Percentiles rank a stretch among this genome's conserved stretches.
These are phyloP conservation scores for Umbelopsis ramanniana DNA, from an alignment of 192 early-diverging fungal species.

Conservation along the genomic window DNA sequence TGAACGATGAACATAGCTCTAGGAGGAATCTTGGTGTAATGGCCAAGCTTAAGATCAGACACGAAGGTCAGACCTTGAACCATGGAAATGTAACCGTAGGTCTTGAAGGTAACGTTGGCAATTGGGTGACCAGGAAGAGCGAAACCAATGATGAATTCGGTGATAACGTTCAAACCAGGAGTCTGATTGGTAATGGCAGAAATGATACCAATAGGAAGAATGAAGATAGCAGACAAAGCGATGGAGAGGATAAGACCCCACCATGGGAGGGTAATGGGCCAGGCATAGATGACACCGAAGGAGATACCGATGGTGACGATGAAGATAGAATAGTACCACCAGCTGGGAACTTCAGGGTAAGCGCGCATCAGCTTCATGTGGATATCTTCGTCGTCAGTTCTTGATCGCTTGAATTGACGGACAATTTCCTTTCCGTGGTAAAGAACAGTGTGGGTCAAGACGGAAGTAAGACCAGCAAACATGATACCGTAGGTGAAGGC, in stretches of 20 bases:
- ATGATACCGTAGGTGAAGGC: slow-evolving; percentile 57
- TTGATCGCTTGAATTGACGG: slow-evolving; percentile 42
- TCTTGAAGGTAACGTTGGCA: slow-evolving; percentile 87
- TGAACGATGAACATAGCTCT: slow-evolving; percentile 65
- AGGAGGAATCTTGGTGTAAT: slow-evolving; percentile 77
- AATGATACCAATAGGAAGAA: slow-evolving; percentile 86
- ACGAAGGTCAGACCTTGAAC: slow-evolving; percentile 76
- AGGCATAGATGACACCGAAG: slow-evolving; percentile 53
- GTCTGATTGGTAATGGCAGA: slow-evolving; percentile 77
- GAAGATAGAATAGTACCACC: slow-evolving; percentile 59
- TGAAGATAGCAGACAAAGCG: slow-evolving; percentile 63
- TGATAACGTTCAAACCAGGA: slow-evolving; percentile 82
- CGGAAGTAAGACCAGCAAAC: slow-evolving; percentile 59
- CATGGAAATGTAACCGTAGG: slow-evolving; percentile 79
- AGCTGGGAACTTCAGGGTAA: slow-evolving; percentile 74
- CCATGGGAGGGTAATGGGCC: slow-evolving; percentile 72
- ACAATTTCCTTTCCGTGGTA: slow-evolving; percentile 65
- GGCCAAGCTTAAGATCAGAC: slow-evolving; percentile 77
- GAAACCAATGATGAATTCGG: slow-evolving; percentile 85
- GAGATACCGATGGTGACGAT: slow-evolving; percentile 44
- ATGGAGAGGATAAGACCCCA: slow-evolving; percentile 74
- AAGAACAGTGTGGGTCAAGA: slow-evolving; percentile 61
- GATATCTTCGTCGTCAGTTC: slow-evolving; percentile 57
- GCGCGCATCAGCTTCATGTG: slow-evolving; percentile 72
- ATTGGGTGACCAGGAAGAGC: slow-evolving; percentile 80